These are phyloP conservation scores for Ganoderma sinense DNA, from an alignment of 1,284 basidiomycete genomes.

Conservation along the genomic window DNA sequence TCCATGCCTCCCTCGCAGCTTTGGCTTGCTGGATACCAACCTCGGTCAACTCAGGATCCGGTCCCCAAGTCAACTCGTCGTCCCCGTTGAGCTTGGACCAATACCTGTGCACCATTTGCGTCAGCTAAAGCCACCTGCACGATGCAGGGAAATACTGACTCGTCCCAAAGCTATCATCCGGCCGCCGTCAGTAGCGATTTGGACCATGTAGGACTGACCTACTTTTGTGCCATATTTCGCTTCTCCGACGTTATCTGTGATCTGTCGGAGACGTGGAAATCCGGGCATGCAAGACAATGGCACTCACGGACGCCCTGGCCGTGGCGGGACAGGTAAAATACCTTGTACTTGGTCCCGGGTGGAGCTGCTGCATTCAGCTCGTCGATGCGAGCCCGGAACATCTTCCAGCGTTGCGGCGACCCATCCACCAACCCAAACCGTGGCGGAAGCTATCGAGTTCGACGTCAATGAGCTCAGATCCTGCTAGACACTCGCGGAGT, in stretches of 20 bases:
- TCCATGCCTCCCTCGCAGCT: constrained; percentile 65
- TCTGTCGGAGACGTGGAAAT: constrained; percentile 3
- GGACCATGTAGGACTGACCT: constrained; percentile 7
- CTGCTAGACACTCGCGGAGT: not conserved
- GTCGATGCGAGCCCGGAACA: constrained; percentile 51
- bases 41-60: constrained; percentile 79
- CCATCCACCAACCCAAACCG: constrained; percentile 69
- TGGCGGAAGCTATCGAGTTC: constrained; percentile 55
- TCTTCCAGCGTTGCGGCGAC: constrained; percentile 59
- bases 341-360: constrained; percentile 57
- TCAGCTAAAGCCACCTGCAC: not conserved
- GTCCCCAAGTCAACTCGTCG: constrained; percentile 80
- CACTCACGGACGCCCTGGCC: constrained; percentile 75
- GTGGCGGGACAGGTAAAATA: constrained; percentile 74
- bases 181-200: constrained; percentile 5
- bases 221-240: constrained; percentile 73
- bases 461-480: not conserved
- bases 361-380: constrained; percentile 54
- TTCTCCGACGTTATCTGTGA: constrained; percentile 76
- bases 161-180: constrained; percentile 55
- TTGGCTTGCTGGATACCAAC: constrained; percentile 72
- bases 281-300: not conserved
- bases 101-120: constrained; percentile 1
- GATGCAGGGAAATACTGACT: constrained; percentile 46
- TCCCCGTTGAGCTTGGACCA: constrained; percentile 80